Base-by-base conservation (phyloP, 441 rosid genomes). In the Euphorbia celastroides region DNA sequence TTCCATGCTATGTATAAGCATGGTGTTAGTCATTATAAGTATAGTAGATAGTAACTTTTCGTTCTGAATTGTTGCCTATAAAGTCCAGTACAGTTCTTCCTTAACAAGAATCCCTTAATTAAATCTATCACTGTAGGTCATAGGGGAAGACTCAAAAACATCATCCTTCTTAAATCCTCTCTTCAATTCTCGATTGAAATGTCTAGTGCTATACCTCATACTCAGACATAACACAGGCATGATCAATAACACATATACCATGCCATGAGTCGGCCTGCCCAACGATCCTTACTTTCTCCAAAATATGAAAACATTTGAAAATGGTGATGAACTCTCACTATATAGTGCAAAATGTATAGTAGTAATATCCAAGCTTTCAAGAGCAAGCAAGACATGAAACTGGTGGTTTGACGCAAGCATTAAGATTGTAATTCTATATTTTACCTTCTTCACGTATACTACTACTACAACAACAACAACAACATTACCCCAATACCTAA, bases 281-380 rank as follows among this genome's bases (percentile, higher is more conserved):
- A 36, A 9, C 64, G 5, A 56, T 6, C 9, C 36, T 22, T 32
- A 27, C 30, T 57, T 51, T 48, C 50, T 36, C 22, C 50, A 22
- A 60, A 52, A 58, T 20, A 55, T 12, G 31, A 14, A 60, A 59
- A 56, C 31, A 4, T 56, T 50, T 51, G 46, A 64, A 23, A 64
- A 48, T 28, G 31, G 50, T 27, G 52, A 48, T 46, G 23, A 48
- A 42, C 10, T 20, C 27, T 31, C 36, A 58, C 6, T 25, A 9
- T 26, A 52, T 3, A 3, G 20, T 17, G 16, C 8, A 41, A n/a
- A 16, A 44, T n/a, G 19, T 17, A 44, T 9, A 46, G 30, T 13
- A 22, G 20, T 13, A 8, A 41, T 19, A 46, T 28, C 23, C 22
- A 64, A 56, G 60, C 31, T 20, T 51, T 36, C 16, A 42, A 67